These are phyloP conservation scores for Kokia cookei DNA, from an alignment of 441 rosid species.

Conservation along the genomic window DNA sequence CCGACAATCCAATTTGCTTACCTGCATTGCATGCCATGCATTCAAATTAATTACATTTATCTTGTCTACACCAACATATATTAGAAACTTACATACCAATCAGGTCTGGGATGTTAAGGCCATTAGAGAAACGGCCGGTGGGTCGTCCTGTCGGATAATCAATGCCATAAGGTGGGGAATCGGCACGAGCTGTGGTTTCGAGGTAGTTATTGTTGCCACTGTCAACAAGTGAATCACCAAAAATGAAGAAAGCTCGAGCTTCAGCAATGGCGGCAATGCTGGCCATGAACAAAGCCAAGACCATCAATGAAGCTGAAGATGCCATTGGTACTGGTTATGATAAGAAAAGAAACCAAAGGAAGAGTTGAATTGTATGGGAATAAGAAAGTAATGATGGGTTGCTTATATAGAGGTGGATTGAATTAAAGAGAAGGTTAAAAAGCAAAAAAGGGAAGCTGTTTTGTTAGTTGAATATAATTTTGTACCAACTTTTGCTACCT, in stretches of 20 bases:
- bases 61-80: not conserved
- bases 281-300: not conserved
- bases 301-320: not conserved
- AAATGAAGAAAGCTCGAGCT: slow-evolving; percentile 12
- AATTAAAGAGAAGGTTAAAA: not conserved
- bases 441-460: not conserved
- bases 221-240: slow-evolving; percentile 15
- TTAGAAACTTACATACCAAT: slow-evolving; percentile 18
- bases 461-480: not conserved
- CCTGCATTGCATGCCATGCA: not conserved
- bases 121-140: slow-evolving; percentile 44
- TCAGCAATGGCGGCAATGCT: not conserved
- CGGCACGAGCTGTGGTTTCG: slow-evolving; percentile 15
- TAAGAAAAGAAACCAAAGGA: not conserved
- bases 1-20: slow-evolving; percentile 9
- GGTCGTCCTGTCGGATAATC: slow-evolving; percentile 29
- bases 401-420: not conserved
- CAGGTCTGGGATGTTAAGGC: slow-evolving; percentile 38
- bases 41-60: not conserved
- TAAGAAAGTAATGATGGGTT: not conserved
- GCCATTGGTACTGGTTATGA: not conserved
- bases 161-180: slow-evolving; percentile 15
- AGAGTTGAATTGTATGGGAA: not conserved
- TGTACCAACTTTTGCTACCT: slow-evolving; percentile 2
- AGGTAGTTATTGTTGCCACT: slow-evolving; percentile 14